Percentiles rank a stretch among this genome's conserved stretches.
Evolutionary conservation across 2,329 filamentous ascomycete genomes (phyloP).

Genomic region (Botryotinia calthae): DNA sequence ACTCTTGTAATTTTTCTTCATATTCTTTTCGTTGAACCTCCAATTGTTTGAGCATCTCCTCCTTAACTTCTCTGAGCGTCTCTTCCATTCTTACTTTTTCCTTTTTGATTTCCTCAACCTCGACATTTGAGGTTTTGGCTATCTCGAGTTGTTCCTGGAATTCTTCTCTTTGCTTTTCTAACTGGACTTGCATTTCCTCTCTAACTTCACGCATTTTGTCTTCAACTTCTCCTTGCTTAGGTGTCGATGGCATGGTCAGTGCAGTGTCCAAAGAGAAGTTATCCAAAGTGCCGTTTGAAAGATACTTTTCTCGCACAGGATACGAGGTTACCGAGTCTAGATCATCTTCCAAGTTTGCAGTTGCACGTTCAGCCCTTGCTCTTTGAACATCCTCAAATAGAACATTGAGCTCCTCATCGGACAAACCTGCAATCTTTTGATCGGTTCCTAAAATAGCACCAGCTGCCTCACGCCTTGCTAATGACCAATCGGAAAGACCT

Average conservation of each 20-base stretch:
- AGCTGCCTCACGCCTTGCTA: constrained; percentile 90
- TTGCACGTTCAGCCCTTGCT: constrained; percentile 73
- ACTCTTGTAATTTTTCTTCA: constrained; percentile 77
- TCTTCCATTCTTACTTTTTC: constrained; percentile 87
- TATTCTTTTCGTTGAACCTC: constrained; percentile 80
- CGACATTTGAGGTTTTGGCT: constrained; percentile 71
- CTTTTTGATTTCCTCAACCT: constrained; percentile 77
- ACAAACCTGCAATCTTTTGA: constrained; percentile 85
- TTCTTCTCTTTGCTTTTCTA: constrained; percentile 82
- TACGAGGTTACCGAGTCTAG: constrained; percentile 87
- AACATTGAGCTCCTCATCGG: constrained; percentile 89
- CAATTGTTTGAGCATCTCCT: constrained; percentile 85
- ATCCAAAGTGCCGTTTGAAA: constrained; percentile 91
- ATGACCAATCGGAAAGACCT: constrained; percentile 86
- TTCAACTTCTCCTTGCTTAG: constrained; percentile 72
- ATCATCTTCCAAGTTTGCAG: constrained; percentile 81
- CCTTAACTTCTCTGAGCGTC: constrained; percentile 71
- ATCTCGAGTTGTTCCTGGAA: constrained; percentile 74
- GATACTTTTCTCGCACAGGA: constrained; percentile 86
- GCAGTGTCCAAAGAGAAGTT: constrained; percentile 95
- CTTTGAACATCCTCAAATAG: constrained; percentile 92
- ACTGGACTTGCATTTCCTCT: constrained; percentile 78
- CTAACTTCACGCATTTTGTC: constrained; percentile 70
- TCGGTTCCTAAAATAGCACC: constrained; percentile 85
- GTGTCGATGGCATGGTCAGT: constrained; percentile 91